Conservation (phyloP, 1,139 yeast species). For the Zygoascus hellenicus region DNA sequence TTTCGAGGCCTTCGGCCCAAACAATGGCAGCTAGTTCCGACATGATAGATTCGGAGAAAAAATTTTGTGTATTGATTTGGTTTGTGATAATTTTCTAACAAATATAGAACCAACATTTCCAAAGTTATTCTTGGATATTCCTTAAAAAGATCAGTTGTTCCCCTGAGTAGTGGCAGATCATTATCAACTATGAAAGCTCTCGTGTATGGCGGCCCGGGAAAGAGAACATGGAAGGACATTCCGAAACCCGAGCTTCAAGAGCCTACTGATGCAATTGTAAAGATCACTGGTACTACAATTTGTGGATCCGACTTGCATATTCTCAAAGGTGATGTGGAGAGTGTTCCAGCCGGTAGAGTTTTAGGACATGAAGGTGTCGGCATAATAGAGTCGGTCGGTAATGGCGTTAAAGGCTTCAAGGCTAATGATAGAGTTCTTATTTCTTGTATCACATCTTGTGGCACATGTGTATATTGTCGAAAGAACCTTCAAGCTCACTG, state of each 20-base stretch:
- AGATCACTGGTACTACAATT: slow-evolving; percentile 41
- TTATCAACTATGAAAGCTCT: slow-evolving; percentile 39
- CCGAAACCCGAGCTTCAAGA: slow-evolving; percentile 35
- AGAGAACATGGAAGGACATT: slow-evolving; percentile 34
- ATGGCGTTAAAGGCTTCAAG: slow-evolving; percentile 35
- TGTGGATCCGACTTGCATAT: slow-evolving; percentile 48
- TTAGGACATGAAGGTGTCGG: slow-evolving; percentile 56
- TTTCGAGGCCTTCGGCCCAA: too few species aligned
- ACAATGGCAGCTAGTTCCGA: too few species aligned
- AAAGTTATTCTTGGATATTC: too few species aligned
- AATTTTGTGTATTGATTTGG: too few species aligned
- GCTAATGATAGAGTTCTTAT: slow-evolving; percentile 44
- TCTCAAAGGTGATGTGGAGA: slow-evolving; percentile 47
- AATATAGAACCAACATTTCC: too few species aligned
- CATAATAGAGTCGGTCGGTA: slow-evolving; percentile 38
- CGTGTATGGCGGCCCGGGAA: slow-evolving; percentile 40
- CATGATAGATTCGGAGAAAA: too few species aligned
- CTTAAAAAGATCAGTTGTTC: slow-evolving; percentile 1
- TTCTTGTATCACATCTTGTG: slow-evolving; percentile 48
- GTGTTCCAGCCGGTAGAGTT: slow-evolving; percentile 39
- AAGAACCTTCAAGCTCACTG: slow-evolving; percentile 40
- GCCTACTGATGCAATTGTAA: slow-evolving; percentile 43
- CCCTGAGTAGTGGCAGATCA: slow-evolving; percentile 5
- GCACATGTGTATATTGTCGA: slow-evolving; percentile 46
- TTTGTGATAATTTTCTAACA: too few species aligned